These are phyloP conservation scores for Taphrina sp. DNA, from an alignment of 1,139 yeast genomes.

Conservation along the genomic window DNA sequence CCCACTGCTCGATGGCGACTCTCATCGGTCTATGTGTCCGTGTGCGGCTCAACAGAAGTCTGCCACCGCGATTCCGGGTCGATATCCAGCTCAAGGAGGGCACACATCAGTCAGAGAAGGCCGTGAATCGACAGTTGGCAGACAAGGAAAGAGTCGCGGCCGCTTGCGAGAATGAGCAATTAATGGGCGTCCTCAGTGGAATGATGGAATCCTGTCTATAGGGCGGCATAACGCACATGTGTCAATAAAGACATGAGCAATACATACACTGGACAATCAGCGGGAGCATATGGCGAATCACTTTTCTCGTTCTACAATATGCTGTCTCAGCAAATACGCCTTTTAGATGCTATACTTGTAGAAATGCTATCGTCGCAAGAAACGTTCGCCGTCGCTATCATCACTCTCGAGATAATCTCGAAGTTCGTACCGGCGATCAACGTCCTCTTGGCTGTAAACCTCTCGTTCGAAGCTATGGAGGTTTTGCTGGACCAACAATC, in stretches of 20 bases:
- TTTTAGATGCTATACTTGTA: too few species aligned
- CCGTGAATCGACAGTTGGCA: constrained; percentile 92
- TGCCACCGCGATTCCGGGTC: constrained; percentile 81
- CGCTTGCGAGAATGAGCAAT: constrained; percentile 95
- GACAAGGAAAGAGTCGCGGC: constrained; percentile 98
- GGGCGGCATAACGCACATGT: too few species aligned
- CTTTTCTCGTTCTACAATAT: too few species aligned
- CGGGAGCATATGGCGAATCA: too few species aligned
- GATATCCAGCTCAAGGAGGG: constrained; percentile 82
- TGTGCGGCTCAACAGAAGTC: constrained; percentile 82
- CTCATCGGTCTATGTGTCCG: constrained; percentile 92
- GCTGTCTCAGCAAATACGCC: too few species aligned
- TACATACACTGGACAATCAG: too few species aligned
- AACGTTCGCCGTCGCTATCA: too few species aligned
- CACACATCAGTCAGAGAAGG: constrained; percentile 91
- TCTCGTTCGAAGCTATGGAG: constrained; percentile 16
- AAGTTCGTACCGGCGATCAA: constrained; percentile 7
- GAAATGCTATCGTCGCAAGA: too few species aligned
- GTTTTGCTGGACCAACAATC: constrained; percentile 12
- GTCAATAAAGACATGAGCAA: too few species aligned
- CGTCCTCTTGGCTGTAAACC: not conserved
- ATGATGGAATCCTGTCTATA: constrained; percentile 77
- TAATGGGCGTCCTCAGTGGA: constrained; percentile 79
- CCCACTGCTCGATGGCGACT: constrained; percentile 95
- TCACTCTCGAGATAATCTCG: constrained; percentile 5